phyloP scores from a whole-genome alignment of 306 rosid genomes.

The Datisca glomerata region DNA sequence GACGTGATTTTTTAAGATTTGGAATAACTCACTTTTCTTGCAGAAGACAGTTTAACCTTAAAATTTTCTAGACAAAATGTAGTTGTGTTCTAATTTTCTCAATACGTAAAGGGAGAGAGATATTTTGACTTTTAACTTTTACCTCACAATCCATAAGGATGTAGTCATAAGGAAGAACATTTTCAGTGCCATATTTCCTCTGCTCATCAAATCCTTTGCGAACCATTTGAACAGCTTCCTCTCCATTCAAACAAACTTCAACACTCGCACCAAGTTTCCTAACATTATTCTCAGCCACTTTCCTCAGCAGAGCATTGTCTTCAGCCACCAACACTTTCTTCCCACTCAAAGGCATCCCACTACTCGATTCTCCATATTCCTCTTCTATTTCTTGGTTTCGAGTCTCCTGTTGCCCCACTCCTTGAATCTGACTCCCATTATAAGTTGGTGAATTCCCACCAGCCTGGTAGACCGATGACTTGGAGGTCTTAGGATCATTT shows the following conservation, averaged over 20 bases:
- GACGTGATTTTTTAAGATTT: too few relatives aligned
- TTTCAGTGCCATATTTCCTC: conserved; percentile 4
- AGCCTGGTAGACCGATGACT: too few relatives aligned
- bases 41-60: too few relatives aligned
- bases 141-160: conserved; percentile 83
- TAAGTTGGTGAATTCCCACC: too few relatives aligned
- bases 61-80: too few relatives aligned
- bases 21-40: too few relatives aligned
- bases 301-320: conserved; percentile 22
- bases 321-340: conserved; percentile 59
- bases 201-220: conserved; percentile 17
- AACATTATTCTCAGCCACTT: conserved; percentile 17
- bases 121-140: too few relatives aligned
- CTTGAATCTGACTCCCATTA: not conserved
- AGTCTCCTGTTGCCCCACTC: not conserved
- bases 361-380: conserved; percentile 10
- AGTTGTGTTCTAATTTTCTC: too few relatives aligned
- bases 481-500: too few relatives aligned
- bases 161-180: conserved; percentile 44
- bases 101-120: too few relatives aligned
- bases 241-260: conserved; percentile 47
- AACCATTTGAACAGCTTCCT: conserved; percentile 34
- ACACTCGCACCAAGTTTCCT: conserved; percentile 33
- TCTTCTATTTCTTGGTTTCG: conserved; percentile 20
- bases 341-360: conserved; percentile 26